Percentiles rank a stretch among this genome's conserved stretches.
These are phyloP conservation scores for Lupinus albus DNA, from an alignment of 306 rosid genomes.

Conservation along the genomic window DNA sequence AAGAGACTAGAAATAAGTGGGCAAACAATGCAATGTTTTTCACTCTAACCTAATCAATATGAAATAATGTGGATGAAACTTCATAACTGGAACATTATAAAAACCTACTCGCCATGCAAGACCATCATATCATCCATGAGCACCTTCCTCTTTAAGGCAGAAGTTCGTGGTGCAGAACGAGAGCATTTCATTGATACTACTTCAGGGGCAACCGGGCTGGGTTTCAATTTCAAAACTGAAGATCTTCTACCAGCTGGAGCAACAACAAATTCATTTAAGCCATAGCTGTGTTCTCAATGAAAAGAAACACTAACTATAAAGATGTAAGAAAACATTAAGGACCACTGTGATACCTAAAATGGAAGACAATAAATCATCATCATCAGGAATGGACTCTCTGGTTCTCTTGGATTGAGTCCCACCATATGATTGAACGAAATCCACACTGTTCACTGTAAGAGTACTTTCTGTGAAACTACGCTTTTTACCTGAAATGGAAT, in stretches of 20 bases:
- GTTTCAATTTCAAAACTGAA: conserved; percentile 80
- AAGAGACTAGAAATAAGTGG: conserved; percentile 7
- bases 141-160: conserved; percentile 84
- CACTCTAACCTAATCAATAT: conserved; percentile 13
- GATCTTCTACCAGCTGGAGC: conserved; percentile 85
- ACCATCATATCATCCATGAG: conserved; percentile 95
- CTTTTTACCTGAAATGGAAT: conserved; percentile 66
- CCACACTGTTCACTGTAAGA: conserved; percentile 68
- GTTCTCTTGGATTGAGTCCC: conserved; percentile 64
- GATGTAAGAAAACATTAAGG: conserved; percentile 28
- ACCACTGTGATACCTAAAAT: conserved; percentile 71
- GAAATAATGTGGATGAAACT: neutral
- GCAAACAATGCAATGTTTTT: conserved; percentile 29
- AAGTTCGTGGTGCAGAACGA: conserved; percentile 61
- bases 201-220: conserved; percentile 72
- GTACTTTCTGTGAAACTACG: conserved; percentile 87
- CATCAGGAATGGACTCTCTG: conserved; percentile 79
- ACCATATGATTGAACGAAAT: conserved; percentile 69
- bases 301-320: conserved; percentile 24
- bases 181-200: conserved; percentile 56
- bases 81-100: conserved; percentile 33
- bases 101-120: conserved; percentile 97
- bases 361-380: conserved; percentile 92
- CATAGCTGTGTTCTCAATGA: conserved; percentile 30
- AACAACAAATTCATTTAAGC: conserved; percentile 47